Conservation (phyloP, 2,329 filamentous ascomycete species). For the Calonectria naviculata region DNA sequence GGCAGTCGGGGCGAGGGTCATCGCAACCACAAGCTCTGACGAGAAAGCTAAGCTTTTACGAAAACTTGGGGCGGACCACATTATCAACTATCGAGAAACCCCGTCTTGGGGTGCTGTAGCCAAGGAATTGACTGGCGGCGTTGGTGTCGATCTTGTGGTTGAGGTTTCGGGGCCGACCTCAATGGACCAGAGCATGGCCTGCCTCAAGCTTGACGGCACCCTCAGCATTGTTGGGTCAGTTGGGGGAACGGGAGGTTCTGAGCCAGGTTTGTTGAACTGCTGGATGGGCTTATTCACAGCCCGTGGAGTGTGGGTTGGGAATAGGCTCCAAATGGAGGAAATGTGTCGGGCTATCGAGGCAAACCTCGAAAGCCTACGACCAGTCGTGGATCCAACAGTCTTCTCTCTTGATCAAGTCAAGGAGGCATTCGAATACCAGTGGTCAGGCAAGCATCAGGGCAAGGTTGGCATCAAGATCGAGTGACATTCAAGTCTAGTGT, state of each 20-base stretch:
- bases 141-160: constrained; percentile 55
- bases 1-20: constrained; percentile 52
- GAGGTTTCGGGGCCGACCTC: constrained; percentile 55
- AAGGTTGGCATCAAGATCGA: constrained; percentile 47
- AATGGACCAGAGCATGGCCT: constrained; percentile 52
- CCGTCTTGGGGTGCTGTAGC: constrained; percentile 53
- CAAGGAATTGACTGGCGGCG: constrained; percentile 46
- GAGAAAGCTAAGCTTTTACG: constrained; percentile 50
- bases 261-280: constrained; percentile 2
- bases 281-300: constrained; percentile 46
- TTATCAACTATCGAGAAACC: constrained; percentile 56
- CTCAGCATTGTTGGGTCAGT: constrained; percentile 49
- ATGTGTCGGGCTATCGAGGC: constrained; percentile 60
- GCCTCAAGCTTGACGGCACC: constrained; percentile 53
- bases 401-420: constrained; percentile 56
- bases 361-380: constrained; percentile 50
- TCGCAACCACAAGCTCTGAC: constrained; percentile 53
- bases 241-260: neutral
- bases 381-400: constrained; percentile 55
- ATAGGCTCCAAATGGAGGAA: constrained; percentile 57
- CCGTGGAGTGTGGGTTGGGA: constrained; percentile 58
- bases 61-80: constrained; percentile 53
- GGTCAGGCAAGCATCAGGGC: constrained; percentile 46
- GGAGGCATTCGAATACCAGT: constrained; percentile 53
- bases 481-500: neutral